Conservation (phyloP, 371 early-diverging fungal species). For the Rhizomucor miehei region DNA sequence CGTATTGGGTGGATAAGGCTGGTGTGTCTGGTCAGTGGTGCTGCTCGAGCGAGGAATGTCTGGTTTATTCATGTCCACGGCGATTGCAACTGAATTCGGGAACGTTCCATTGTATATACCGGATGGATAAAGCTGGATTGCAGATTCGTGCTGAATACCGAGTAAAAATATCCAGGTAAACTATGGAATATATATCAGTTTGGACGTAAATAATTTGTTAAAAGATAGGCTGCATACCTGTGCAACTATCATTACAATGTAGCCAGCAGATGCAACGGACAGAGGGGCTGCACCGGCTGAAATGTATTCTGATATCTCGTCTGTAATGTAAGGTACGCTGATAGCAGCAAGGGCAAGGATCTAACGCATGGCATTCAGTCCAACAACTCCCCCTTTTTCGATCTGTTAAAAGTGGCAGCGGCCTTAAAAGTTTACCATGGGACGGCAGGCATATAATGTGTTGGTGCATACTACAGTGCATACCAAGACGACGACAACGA, state of each 20-base stretch:
- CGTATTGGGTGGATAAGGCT: constrained; percentile 23
- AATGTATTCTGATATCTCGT: constrained; percentile 25
- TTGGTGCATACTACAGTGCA: constrained; percentile 25
- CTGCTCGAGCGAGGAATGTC: not conserved
- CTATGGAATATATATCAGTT: constrained; percentile 1
- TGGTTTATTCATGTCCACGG: no score
- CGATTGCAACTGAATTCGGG: no score
- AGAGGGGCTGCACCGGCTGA: constrained; percentile 12
- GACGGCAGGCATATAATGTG: constrained; percentile 15
- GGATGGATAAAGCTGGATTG: constrained; percentile 2
- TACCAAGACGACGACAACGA: constrained; percentile 19
- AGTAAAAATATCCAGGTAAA: constrained; percentile 34
- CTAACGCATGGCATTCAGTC: constrained; percentile 8
- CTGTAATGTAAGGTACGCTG: constrained; percentile 29
- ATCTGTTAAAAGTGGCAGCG: no score
- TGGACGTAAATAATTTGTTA: not conserved
- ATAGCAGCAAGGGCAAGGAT: constrained; percentile 29
- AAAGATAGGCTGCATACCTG: constrained; percentile 16
- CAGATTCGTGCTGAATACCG: constrained; percentile 28
- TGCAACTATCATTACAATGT: constrained; percentile 28
- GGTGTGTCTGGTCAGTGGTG: no score
- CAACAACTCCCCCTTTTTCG: not conserved
- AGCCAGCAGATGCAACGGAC: constrained; percentile 24
- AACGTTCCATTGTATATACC: no score
- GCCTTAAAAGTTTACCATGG: constrained; percentile 30